phyloP scores from a whole-genome alignment of 2,329 filamentous ascomycete genomes.

The Chrysosporium queenslandicum region DNA sequence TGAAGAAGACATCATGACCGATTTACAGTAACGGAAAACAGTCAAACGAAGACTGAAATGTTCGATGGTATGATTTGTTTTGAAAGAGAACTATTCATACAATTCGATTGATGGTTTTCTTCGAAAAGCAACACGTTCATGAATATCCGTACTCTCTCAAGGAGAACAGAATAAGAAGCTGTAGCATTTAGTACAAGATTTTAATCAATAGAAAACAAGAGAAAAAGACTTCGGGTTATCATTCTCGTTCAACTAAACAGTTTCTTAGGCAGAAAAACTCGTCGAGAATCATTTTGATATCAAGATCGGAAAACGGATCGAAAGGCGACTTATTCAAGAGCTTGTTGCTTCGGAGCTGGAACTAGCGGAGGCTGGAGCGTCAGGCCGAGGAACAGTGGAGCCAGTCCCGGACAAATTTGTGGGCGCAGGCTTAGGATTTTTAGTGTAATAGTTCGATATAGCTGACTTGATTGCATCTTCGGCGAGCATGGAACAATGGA shows the following conservation, averaged over 20 bases:
- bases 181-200: neutral
- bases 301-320: neutral
- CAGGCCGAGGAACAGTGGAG: slow-evolving; percentile 56
- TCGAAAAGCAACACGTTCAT: too few relatives aligned
- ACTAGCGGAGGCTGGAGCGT: slow-evolving; percentile 34
- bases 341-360: neutral
- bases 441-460: slow-evolving; percentile 82
- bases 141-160: too few relatives aligned
- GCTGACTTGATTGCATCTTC: slow-evolving; percentile 90
- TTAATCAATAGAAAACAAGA: neutral
- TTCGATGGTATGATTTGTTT: neutral
- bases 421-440: slow-evolving; percentile 65
- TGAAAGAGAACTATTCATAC: neutral
- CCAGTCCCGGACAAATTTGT: slow-evolving; percentile 71
- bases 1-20: slow-evolving; percentile 36
- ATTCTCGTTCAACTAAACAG: neutral
- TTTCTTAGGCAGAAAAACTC: neutral
- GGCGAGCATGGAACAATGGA: slow-evolving; percentile 86
- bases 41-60: neutral
- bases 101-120: neutral
- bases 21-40: neutral
- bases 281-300: neutral
- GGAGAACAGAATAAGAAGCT: too few relatives aligned
- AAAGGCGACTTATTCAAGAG: neutral
- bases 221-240: neutral